Evolutionary conservation across 169 alveolate species (phyloP), one percentile per base, ranked within the genome.

Genomic region (Theileria orientalis): DNA sequence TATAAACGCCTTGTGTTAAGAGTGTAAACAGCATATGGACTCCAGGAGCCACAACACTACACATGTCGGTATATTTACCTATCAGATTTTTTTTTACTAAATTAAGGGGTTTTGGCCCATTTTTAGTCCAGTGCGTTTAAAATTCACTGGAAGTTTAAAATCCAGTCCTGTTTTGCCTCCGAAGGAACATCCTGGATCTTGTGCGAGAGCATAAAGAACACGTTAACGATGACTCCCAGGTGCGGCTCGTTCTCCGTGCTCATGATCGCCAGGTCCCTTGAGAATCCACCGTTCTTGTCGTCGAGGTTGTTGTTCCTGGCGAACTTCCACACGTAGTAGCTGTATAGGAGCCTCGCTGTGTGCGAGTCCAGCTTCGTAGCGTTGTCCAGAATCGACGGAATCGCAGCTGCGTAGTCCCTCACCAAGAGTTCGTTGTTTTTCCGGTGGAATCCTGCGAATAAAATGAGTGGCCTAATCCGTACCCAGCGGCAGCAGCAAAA

Each of bases 281-380:
- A 56, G 52, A 42, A 16, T 14, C 52, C 25, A 59, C 7, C 6
- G 29, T 14, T 33, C 54, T 21, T 25, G 19, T 64, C 64, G 14
- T 64, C 27, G 41, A 46, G 44, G 23, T 46, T 14, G 35, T 64
- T 42, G n/a, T 29, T 27, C 30, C 0, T 42, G 35, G 25, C 19
- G 47, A 46, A 64, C 52, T 64, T 64, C 74, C 74, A 64, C 11
- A 46, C 27, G 9, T 46, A 35, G 8, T 46, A 64, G 35, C 27
- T 64, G 35, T 64, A 64, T 19, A 64, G 23, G 7, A 64, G 19
- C 9, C 47, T 57, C 30, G 27, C 3, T 0, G 61, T 16, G 5
- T 46, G 61, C 1, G 74, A 64, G 23, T 64, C 30, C 23, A 64
- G n/a, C 8, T 11, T 16, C 37, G n/a, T 49, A 19, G 47, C 52